phyloP scores from a whole-genome alignment of 202 grass and related monocot genomes.

The Schoenoplectus tabernaemontani region DNA sequence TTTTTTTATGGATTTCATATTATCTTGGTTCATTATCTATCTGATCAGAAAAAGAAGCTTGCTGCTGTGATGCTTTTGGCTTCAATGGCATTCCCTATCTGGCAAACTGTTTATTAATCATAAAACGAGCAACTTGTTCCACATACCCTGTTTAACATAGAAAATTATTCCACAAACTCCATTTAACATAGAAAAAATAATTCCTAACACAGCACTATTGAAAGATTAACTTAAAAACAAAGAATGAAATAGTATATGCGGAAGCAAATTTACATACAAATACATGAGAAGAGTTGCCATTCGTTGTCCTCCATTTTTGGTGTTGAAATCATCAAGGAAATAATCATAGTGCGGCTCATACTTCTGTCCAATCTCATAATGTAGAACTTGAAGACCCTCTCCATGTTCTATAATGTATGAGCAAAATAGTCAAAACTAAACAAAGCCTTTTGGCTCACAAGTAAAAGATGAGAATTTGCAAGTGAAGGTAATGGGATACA shows the following conservation, averaged over 20 bases:
- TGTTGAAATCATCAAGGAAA: constrained; percentile 89
- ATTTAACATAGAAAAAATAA: neutral
- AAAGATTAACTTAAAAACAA: neutral
- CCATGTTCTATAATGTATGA: constrained; percentile 52
- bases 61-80: neutral
- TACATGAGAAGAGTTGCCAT: constrained; percentile 98
- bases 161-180: neutral
- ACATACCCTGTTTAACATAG: too few relatives aligned
- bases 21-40: too few relatives aligned
- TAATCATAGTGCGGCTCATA: constrained; percentile 93
- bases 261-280: constrained; percentile 50
- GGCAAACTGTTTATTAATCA: neutral
- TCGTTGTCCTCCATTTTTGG: constrained; percentile 79
- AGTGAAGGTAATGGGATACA: neutral
- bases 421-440: neutral
- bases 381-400: constrained; percentile 86
- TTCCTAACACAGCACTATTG: neutral
- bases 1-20: too few relatives aligned
- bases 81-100: neutral
- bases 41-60: too few relatives aligned
- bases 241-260: neutral
- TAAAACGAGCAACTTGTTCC: too few relatives aligned
- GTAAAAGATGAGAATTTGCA: too few relatives aligned
- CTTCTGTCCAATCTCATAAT: constrained; percentile 95
- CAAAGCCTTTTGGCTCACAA: neutral